A percentile compares a stretch with the other conserved stretches of the same genome.
Conservation (phyloP, 2,329 filamentous ascomycete genomes). For the Aspergillus neoniger region DNA sequence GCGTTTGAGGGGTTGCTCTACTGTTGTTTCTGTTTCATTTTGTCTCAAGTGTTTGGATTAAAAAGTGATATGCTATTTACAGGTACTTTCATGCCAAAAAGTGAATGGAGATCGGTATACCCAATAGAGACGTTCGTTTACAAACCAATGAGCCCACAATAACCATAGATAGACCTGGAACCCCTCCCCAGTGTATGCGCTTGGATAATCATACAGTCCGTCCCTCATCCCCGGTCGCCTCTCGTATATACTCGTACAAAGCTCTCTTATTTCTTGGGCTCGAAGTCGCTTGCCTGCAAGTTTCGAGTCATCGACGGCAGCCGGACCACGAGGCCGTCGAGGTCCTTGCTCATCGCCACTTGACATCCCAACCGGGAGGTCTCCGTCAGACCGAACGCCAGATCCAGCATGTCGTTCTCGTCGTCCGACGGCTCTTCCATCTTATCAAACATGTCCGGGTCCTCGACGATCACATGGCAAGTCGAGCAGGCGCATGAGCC, state of each 20-base stretch:
- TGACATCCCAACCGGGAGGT: conserved; percentile 84
- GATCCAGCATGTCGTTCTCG: conserved; percentile 87
- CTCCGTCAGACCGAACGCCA: conserved; percentile 87
- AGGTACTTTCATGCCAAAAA: conserved; percentile 20
- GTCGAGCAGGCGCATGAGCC: conserved; percentile 92
- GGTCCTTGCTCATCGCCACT: conserved; percentile 84
- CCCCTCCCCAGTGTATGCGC: conserved; percentile 9
- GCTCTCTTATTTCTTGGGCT: conserved; percentile 41
- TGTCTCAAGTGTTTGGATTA: conserved; percentile 24
- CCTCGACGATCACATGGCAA: conserved; percentile 82
- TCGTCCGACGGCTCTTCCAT: conserved; percentile 78
- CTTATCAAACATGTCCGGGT: conserved; percentile 72
- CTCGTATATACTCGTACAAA: not conserved
- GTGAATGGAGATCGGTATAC: conserved; percentile 31
- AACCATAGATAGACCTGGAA: conserved; percentile 7
- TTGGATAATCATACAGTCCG: conserved; percentile 14
- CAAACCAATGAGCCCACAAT: conserved; percentile 12
- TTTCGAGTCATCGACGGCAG: conserved; percentile 94
- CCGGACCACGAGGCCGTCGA: conserved; percentile 82
- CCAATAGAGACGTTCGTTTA: conserved; percentile 27
- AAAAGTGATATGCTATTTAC: conserved; percentile 31
- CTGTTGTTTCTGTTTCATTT: conserved; percentile 19
- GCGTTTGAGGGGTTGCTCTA: conserved; percentile 32
- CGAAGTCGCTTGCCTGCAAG: conserved; percentile 91
- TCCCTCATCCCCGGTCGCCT: not conserved